These are phyloP conservation scores for Tetrahymena thermophila DNA, from an alignment of 73 alveolate genomes.

Conservation along the genomic window DNA sequence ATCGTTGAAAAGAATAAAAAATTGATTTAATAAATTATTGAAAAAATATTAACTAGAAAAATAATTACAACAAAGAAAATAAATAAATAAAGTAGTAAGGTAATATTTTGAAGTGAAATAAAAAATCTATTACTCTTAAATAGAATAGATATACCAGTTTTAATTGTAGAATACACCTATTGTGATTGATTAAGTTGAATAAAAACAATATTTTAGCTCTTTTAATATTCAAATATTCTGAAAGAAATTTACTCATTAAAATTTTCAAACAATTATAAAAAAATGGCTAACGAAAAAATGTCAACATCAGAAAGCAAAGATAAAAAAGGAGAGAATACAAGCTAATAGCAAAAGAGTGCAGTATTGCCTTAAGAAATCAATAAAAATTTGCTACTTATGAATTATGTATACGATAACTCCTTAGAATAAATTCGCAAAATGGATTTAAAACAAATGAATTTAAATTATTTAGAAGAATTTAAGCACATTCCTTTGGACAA, in stretches of 20 bases:
- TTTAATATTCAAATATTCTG: neutral
- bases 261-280: neutral
- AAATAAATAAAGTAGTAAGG: too few species aligned
- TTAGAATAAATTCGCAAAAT: neutral
- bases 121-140: neutral
- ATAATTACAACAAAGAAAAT: neutral
- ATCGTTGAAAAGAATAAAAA: neutral
- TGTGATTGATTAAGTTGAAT: neutral
- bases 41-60: neutral
- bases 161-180: neutral
- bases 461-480: conserved; percentile 40
- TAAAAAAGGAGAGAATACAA: neutral
- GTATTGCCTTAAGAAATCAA: neutral
- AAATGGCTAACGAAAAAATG: neutral
- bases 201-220: neutral
- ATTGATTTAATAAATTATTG: too few species aligned
- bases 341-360: neutral
- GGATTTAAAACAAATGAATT: neutral
- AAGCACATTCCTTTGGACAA: conserved; percentile 26
- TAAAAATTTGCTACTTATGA: neutral
- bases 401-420: neutral
- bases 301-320: neutral
- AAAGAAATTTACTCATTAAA: neutral
- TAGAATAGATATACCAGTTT: neutral
- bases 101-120: neutral